Evolutionary conservation across 2,329 filamentous ascomycete species (phyloP), one percentile per base, ranked within the genome.

Genomic region (Diplocarpon rosae): DNA sequence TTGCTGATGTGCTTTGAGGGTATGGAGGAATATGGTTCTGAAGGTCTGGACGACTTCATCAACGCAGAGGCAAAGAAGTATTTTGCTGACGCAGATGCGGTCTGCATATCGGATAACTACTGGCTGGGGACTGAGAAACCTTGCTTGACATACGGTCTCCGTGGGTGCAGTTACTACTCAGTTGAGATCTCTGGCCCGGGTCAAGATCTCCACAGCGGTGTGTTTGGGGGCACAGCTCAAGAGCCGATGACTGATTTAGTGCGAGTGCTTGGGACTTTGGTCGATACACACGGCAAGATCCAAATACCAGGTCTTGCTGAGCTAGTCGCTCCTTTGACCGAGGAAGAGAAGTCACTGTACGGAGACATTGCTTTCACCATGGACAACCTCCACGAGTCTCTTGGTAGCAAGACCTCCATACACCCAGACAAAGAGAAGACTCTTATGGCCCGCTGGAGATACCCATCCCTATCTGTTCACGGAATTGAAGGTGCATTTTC

Each of bases 21-120:
- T 39, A 98, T 98, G 92, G 92, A 98, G 69, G 92, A 98, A 70
- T 95, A 94, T 64, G 92, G 92, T 40, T 95, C 89, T 0, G 90
- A 96, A 64, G 92, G 92, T 31, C 75, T 98, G 44, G 92, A 98
- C 61, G 90, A 95, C 57, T 84, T 96, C 55, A 95, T 98, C 67
- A 75, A 84, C 55, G 81, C 77, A 37, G 92, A 98, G 69, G 88
- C 84, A 54, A 87, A 93, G 69, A 84, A 85, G 59, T 96, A 82
- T 73, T 98, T 98, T 71, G 87, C 87, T 60, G 90, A 95, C 59
- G 80, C 88, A 30, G 92, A 98, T 56, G 92, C 89, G 5, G 87
- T 96, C 49, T 98, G 92, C 70, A 98, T 98, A 63, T 95, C 87
- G 38, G 92, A 98, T 68, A 98, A 98, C 76, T 98, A 98, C 79